A percentile compares a stretch with the other conserved stretches of the same genome.
phyloP scores from a whole-genome alignment of 805 yeast genomes.

The Lipomyces japonicus region DNA sequence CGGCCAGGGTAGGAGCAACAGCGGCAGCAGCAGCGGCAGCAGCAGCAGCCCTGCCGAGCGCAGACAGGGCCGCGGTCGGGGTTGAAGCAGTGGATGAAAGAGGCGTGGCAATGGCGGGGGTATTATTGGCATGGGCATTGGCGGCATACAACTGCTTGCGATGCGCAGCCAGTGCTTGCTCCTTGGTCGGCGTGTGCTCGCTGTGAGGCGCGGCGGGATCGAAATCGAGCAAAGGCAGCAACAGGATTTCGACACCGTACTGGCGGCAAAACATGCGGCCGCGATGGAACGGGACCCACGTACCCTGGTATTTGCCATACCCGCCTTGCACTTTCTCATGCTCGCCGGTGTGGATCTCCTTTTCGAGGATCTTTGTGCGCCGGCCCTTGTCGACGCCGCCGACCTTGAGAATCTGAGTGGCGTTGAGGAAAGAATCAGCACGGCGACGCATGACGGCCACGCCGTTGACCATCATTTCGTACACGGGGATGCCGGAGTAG shows the following conservation, averaged over 20 bases:
- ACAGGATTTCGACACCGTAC: conserved; percentile 53
- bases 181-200: conserved; percentile 48
- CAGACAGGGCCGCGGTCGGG: conserved; percentile 21
- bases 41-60: conserved; percentile 16
- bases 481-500: conserved; percentile 58
- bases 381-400: conserved; percentile 65
- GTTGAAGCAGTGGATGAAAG: conserved; percentile 8
- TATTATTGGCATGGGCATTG: not conserved
- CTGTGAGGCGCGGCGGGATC: conserved; percentile 36
- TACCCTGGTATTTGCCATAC: conserved; percentile 71
- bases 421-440: conserved; percentile 63
- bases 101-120: not conserved
- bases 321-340: conserved; percentile 74
- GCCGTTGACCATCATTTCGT: conserved; percentile 58
- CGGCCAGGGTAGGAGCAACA: not conserved
- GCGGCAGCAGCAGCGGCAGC: not conserved
- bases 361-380: conserved; percentile 59
- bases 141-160: conserved; percentile 34
- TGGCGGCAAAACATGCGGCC: conserved; percentile 51
- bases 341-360: conserved; percentile 58
- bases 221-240: conserved; percentile 49
- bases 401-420: conserved; percentile 65
- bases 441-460: conserved; percentile 65
- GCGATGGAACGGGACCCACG: conserved; percentile 56
- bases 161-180: conserved; percentile 44